These are phyloP conservation scores for Lachancea nothofagi DNA, from an alignment of 805 yeast species.

Conservation along the genomic window DNA sequence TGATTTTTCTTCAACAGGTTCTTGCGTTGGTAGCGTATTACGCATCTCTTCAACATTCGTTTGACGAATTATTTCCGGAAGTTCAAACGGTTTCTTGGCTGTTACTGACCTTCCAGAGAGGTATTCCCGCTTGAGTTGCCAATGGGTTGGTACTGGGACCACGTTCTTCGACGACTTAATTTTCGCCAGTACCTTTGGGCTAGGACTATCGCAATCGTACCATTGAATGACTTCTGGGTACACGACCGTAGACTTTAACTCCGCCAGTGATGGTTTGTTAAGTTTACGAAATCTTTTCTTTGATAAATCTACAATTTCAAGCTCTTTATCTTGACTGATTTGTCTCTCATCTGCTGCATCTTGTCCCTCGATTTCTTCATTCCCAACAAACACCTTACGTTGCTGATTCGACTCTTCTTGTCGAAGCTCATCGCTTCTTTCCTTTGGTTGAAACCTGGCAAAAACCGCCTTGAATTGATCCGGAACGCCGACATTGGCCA, in stretches of 20 bases:
- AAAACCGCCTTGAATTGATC: constrained; percentile 34
- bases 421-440: background rate
- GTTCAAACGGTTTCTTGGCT: constrained; percentile 64
- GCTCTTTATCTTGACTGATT: constrained; percentile 21
- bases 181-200: constrained; percentile 60
- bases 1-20: constrained; percentile 38
- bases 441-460: constrained; percentile 30
- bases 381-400: background rate
- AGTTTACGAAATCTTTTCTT: constrained; percentile 48
- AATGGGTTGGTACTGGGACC: constrained; percentile 76
- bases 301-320: constrained; percentile 31
- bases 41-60: constrained; percentile 90
- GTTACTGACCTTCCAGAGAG: constrained; percentile 59
- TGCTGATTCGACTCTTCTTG: background rate
- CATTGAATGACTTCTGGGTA: constrained; percentile 78
- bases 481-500: background rate
- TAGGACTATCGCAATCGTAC: constrained; percentile 80
- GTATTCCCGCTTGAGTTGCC: constrained; percentile 77
- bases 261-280: constrained; percentile 57
- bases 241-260: constrained; percentile 53
- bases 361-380: background rate
- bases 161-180: constrained; percentile 61
- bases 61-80: constrained; percentile 71
- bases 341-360: constrained; percentile 1
- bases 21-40: constrained; percentile 36